Conservation (phyloP, 768 basidiomycete species). For the Hebeloma cylindrosporum region DNA sequence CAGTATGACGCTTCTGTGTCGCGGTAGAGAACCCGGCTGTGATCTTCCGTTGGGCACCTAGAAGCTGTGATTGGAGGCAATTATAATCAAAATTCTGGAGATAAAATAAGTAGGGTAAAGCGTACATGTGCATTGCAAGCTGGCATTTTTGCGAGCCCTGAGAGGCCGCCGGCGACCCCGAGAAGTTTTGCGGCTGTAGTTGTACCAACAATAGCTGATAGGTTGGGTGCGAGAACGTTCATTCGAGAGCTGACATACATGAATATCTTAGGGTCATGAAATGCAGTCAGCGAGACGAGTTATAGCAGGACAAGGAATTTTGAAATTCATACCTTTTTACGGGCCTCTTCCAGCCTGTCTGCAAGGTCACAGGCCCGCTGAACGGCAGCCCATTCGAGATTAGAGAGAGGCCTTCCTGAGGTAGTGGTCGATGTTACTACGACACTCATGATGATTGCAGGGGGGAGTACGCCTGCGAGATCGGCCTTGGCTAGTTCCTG, state of each 20-base stretch:
- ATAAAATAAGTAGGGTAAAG: conserved; percentile 10
- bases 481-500: conserved; percentile 89
- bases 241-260: conserved; percentile 99
- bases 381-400: conserved; percentile 77
- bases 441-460: conserved; percentile 94
- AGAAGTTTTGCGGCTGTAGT: conserved; percentile 98
- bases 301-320: neutral
- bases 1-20: conserved; percentile 88
- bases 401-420: conserved; percentile 68
- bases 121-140: conserved; percentile 92
- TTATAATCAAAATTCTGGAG: neutral
- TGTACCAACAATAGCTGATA: conserved; percentile 97
- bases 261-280: conserved; percentile 65
- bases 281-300: conserved; percentile 6
- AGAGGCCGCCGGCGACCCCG: conserved; percentile 93
- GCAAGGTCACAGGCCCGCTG: conserved; percentile 87
- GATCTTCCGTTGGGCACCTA: conserved; percentile 93
- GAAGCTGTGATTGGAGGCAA: conserved; percentile 52
- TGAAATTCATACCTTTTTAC: conserved; percentile 65
- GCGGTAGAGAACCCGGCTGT: conserved; percentile 87
- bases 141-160: conserved; percentile 90
- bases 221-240: conserved; percentile 96
- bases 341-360: conserved; percentile 82
- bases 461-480: conserved; percentile 74
- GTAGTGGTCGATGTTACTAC: conserved; percentile 94